Evolutionary conservation across 2,329 filamentous ascomycete genomes (phyloP).

Genomic region (Emericellopsis atlantica): DNA sequence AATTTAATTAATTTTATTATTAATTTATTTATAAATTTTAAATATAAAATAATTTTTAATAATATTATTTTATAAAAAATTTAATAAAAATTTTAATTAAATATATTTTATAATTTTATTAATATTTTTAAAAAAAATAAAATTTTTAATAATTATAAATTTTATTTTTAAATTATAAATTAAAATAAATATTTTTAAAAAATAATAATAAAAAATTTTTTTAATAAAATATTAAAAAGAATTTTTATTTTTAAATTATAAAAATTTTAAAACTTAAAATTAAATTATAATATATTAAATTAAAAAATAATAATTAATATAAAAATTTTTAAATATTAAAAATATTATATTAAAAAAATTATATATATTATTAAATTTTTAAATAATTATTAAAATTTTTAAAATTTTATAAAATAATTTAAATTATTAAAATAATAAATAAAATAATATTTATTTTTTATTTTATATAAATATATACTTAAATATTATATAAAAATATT

Average conservation of each 20-base stretch:
- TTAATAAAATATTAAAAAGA: background rate
- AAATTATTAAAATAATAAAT: conserved; percentile 1
- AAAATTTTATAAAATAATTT: conserved; percentile 1
- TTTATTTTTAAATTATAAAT: background rate
- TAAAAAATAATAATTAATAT: conserved; percentile 2
- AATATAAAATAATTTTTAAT: background rate
- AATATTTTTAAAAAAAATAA: background rate
- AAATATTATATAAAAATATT: conserved; percentile 1
- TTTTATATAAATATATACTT: conserved; percentile 3
- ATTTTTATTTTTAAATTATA: background rate
- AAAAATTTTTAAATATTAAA: conserved; percentile 1
- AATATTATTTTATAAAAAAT: background rate
- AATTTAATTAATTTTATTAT: background rate
- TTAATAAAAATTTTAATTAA: background rate
- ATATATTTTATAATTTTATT: background rate
- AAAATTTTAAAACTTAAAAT: conserved; percentile 3
- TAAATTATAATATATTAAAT: conserved; percentile 2
- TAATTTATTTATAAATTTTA: background rate
- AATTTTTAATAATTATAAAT: background rate
- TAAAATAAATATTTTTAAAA: background rate
- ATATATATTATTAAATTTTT: conserved; percentile 2
- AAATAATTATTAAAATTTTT: conserved; percentile 1
- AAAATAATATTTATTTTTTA: conserved; percentile 1
- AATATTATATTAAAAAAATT: conserved; percentile 2
- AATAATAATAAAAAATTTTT: background rate